phyloP scores from a whole-genome alignment of 768 basidiomycete genomes.

The Boletus reticuloceps region DNA sequence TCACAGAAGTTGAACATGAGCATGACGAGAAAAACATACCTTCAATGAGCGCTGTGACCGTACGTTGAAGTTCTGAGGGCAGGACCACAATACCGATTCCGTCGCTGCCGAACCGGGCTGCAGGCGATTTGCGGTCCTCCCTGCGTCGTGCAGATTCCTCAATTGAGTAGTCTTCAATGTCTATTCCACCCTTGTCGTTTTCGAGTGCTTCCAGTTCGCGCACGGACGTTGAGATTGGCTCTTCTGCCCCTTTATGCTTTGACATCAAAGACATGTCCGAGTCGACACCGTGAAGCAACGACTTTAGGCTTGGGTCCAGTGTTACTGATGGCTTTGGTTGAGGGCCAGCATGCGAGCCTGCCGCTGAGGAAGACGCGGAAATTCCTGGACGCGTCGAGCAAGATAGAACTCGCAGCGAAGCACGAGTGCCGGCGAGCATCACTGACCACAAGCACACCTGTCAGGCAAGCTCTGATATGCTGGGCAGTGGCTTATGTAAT shows the following conservation, averaged over 20 bases:
- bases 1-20: slow-evolving; percentile 7
- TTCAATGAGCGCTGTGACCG: slow-evolving; percentile 66
- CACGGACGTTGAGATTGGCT: slow-evolving; percentile 21
- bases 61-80: slow-evolving; percentile 65
- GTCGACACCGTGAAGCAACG: slow-evolving; percentile 64
- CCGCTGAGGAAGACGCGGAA: slow-evolving; percentile 32
- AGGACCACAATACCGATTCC: slow-evolving; percentile 69
- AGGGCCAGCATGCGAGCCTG: slow-evolving; percentile 21
- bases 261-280: slow-evolving; percentile 46
- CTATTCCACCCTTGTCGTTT: slow-evolving; percentile 31
- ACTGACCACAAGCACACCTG: not conserved
- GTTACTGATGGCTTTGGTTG: slow-evolving; percentile 60
- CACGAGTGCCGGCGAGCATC: slow-evolving; percentile 26
- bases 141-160: slow-evolving; percentile 25
- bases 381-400: slow-evolving; percentile 21
- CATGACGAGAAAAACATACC: slow-evolving; percentile 38
- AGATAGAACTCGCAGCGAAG: slow-evolving; percentile 24
- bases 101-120: slow-evolving; percentile 76
- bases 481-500: slow-evolving; percentile 21
- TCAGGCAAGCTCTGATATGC: not conserved
- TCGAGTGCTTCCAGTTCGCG: slow-evolving; percentile 59
- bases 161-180: slow-evolving; percentile 30
- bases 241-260: slow-evolving; percentile 33
- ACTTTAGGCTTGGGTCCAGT: slow-evolving; percentile 63
- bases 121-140: slow-evolving; percentile 67